phyloP scores from a whole-genome alignment of 345 rosid species.

The Linum tenue region DNA sequence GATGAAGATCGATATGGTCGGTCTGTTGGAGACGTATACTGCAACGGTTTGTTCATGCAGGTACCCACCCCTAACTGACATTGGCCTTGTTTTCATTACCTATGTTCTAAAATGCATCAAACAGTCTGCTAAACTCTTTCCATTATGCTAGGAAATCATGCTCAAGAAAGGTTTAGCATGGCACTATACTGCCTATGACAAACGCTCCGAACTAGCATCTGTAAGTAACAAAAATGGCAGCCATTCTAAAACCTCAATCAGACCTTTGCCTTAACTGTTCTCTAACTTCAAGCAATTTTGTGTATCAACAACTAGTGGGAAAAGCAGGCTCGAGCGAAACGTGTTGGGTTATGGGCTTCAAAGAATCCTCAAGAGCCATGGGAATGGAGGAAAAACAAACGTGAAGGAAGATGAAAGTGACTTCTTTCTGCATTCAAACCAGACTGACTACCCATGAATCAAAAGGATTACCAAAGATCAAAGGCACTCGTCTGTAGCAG shows the following conservation, averaged over 20 bases:
- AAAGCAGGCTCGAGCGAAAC: constrained; percentile 51
- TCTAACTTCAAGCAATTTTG: neutral
- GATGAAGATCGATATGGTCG: constrained; percentile 62
- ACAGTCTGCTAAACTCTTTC: too few relatives aligned
- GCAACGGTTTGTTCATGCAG: constrained; percentile 60
- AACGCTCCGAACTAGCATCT: constrained; percentile 42
- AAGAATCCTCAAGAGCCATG: constrained; percentile 75
- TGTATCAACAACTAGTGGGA: constrained; percentile 49
- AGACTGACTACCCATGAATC: too few relatives aligned
- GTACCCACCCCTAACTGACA: constrained; percentile 11
- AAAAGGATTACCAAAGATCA: too few relatives aligned
- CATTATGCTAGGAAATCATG: constrained; percentile 46
- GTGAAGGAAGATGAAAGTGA: constrained; percentile 18
- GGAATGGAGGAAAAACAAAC: constrained; percentile 72
- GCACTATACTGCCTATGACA: constrained; percentile 65
- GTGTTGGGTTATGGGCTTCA: constrained; percentile 71
- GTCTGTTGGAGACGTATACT: constrained; percentile 60
- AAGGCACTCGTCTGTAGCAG: too few relatives aligned
- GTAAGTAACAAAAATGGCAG: constrained; percentile 18
- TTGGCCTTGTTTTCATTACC: neutral
- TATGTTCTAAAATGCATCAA: neutral
- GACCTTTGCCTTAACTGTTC: neutral
- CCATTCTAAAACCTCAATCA: neutral
- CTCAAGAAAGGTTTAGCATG: constrained; percentile 78
- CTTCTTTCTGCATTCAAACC: too few relatives aligned